Evolutionary conservation across 2,329 filamentous ascomycete genomes (phyloP).

Genomic region (Fusarium stilboides): DNA sequence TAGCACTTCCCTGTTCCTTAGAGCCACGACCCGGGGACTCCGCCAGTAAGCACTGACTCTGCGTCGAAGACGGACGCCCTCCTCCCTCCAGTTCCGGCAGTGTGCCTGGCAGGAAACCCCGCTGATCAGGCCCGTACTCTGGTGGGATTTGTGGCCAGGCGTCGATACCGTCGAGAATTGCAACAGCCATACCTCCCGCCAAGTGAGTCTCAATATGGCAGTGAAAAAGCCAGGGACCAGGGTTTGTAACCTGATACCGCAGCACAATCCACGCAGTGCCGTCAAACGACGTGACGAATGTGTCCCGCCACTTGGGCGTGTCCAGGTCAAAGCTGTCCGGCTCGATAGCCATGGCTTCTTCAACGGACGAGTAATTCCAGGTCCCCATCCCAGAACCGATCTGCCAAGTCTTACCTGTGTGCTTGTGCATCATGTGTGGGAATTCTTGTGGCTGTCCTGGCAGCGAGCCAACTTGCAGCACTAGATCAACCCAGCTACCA

Average conservation of each 20-base stretch:
- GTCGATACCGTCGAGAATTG: conserved; percentile 7
- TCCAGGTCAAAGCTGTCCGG: conserved; percentile 3
- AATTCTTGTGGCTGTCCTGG: conserved; percentile 9
- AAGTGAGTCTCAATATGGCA: conserved; percentile 14
- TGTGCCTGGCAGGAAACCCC: conserved; percentile 9
- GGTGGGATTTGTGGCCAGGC: conserved; percentile 12
- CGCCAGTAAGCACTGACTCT: neutral
- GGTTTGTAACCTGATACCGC: conserved; percentile 10
- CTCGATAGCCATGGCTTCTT: conserved; percentile 4
- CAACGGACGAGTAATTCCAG: conserved; percentile 15
- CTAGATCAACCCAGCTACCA: conserved; percentile 15
- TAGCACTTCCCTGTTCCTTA: neutral
- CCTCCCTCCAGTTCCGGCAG: neutral
- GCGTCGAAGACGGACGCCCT: neutral
- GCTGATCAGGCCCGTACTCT: conserved; percentile 17
- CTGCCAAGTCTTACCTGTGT: conserved; percentile 12
- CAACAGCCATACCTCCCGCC: conserved; percentile 7
- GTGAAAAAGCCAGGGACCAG: conserved; percentile 13
- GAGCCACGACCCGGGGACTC: neutral
- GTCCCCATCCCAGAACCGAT: conserved; percentile 5
- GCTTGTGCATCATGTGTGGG: conserved; percentile 18
- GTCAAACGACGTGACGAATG: conserved; percentile 12
- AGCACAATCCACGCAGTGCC: conserved; percentile 6
- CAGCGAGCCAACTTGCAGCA: conserved; percentile 9
- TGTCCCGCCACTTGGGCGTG: conserved; percentile 13